phyloP scores from a whole-genome alignment of 805 yeast genomes.

The Cyberlindnera lachancei region DNA sequence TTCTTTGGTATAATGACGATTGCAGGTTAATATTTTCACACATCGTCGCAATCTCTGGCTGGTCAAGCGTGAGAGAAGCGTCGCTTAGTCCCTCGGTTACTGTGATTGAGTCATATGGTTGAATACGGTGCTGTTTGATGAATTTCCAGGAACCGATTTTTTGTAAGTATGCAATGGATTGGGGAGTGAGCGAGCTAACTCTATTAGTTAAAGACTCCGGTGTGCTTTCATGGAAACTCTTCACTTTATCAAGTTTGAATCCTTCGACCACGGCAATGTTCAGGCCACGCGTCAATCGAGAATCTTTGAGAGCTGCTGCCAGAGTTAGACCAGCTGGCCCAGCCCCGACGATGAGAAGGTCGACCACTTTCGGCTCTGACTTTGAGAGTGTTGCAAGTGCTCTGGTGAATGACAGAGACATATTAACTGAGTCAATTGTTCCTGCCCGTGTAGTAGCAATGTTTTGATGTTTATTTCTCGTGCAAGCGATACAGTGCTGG shows the following conservation, averaged over 20 bases:
- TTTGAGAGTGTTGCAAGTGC: conserved; percentile 14
- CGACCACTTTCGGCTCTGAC: conserved; percentile 30
- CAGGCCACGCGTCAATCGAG: conserved; percentile 52
- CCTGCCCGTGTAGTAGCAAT: no score
- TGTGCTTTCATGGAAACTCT: conserved; percentile 31
- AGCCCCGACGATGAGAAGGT: conserved; percentile 87
- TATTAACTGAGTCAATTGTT: conserved; percentile 1
- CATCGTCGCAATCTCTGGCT: conserved; percentile 70
- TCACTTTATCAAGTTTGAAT: conserved; percentile 44
- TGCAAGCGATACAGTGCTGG: no score
- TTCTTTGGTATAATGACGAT: conserved; percentile 52
- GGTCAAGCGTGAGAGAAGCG: conserved; percentile 66
- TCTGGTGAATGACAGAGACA: conserved; percentile 19
- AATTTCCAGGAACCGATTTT: conserved; percentile 72
- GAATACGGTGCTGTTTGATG: conserved; percentile 62
- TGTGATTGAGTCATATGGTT: conserved; percentile 70
- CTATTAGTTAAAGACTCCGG: conserved; percentile 61
- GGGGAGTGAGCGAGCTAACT: conserved; percentile 81
- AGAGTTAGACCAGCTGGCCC: conserved; percentile 95
- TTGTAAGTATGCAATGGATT: conserved; percentile 56
- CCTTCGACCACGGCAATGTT: conserved; percentile 71
- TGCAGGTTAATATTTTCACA: conserved; percentile 83
- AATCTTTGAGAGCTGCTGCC: conserved; percentile 70
- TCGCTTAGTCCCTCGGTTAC: conserved; percentile 81
- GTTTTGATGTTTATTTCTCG: no score